These are phyloP conservation scores for Alnus rubra DNA, from an alignment of 306 rosid species.

Conservation along the genomic window DNA sequence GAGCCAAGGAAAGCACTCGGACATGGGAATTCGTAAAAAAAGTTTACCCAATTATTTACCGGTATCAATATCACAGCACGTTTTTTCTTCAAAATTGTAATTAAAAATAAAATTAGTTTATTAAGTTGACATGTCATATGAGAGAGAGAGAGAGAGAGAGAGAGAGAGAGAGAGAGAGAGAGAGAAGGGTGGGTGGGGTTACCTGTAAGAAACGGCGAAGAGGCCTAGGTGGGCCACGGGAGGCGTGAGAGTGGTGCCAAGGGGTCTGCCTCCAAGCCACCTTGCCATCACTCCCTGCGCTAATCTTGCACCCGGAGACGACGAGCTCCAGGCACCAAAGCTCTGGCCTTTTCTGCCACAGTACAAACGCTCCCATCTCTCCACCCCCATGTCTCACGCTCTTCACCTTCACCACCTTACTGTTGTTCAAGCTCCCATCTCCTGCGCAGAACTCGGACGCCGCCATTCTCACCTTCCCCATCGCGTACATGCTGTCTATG, in stretches of 20 bases:
- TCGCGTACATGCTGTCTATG: slow-evolving; percentile 85
- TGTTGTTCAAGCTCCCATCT: slow-evolving; percentile 42
- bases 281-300: slow-evolving; percentile 92
- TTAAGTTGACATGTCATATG: too few species aligned
- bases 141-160: too few species aligned
- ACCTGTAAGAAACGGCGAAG: slow-evolving; percentile 89
- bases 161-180: too few species aligned
- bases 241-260: slow-evolving; percentile 98
- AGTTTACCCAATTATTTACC: too few species aligned
- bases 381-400: slow-evolving; percentile 45
- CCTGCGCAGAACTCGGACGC: slow-evolving; percentile 67
- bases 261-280: slow-evolving; percentile 98
- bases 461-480: slow-evolving; percentile 89
- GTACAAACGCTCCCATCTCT: slow-evolving; percentile 87
- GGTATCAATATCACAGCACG: too few species aligned
- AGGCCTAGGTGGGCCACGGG: slow-evolving; percentile 94
- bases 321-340: slow-evolving; percentile 89
- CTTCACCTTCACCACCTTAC: slow-evolving; percentile 53
- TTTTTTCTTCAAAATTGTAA: too few species aligned
- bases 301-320: slow-evolving; percentile 77
- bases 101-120: too few species aligned
- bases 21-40: too few species aligned
- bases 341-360: slow-evolving; percentile 88
- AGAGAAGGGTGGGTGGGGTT: not conserved
- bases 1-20: too few species aligned